phyloP scores from a whole-genome alignment of 2,329 filamentous ascomycete species.

The Kalmusia sp. region DNA sequence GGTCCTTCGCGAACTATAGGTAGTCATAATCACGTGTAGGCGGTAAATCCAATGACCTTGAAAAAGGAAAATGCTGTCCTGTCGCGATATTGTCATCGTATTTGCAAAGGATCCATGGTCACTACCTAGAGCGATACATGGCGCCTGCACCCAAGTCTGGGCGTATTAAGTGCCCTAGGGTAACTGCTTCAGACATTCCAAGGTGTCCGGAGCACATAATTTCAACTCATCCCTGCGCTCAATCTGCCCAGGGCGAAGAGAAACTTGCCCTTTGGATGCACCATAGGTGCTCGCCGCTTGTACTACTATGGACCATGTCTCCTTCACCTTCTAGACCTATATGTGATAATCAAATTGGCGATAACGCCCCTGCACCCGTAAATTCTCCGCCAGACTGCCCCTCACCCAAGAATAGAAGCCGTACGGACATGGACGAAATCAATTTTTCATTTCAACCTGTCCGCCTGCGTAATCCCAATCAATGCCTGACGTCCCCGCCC shows the following conservation, averaged over 20 bases:
- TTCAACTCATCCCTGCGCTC: no score
- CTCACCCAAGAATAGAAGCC: conserved; percentile 31
- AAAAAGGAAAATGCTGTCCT: no score
- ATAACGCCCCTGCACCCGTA: conserved; percentile 24
- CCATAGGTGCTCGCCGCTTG: conserved; percentile 17
- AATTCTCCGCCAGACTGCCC: conserved; percentile 11
- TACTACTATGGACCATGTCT: conserved; percentile 8
- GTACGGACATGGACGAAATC: conserved; percentile 10
- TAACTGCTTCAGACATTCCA: no score
- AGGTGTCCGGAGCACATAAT: no score
- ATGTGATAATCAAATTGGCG: conserved; percentile 29
- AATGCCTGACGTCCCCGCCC: conserved; percentile 16
- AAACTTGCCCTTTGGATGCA: conserved; percentile 16
- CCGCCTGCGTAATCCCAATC: conserved; percentile 27
- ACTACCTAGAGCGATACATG: no score
- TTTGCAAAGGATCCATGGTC: no score
- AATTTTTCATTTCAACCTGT: conserved; percentile 17
- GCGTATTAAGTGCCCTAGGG: no score
- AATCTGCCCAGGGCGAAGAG: neutral
- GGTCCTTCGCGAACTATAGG: neutral
- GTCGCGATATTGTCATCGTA: no score
- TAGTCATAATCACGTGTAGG: neutral
- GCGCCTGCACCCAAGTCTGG: no score
- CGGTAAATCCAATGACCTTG: no score
- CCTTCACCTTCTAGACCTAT: conserved; percentile 26